Conservation (phyloP, 495 filamentous ascomycete genomes). For the Talaromyces trachyspermus region DNA sequence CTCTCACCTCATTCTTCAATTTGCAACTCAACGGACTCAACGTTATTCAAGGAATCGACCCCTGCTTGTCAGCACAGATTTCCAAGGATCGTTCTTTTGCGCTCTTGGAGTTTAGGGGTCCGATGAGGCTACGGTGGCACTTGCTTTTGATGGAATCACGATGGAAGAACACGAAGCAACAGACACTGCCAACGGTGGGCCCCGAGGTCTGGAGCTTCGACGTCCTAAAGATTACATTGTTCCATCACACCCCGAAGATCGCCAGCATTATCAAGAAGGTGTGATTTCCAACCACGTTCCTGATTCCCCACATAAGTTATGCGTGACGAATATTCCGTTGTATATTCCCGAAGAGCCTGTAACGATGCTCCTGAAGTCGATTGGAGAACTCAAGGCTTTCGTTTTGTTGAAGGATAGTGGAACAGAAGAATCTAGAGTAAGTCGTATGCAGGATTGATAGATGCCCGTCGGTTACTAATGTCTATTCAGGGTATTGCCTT, state of each 20-base stretch:
- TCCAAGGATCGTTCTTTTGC: slow-evolving; percentile 73
- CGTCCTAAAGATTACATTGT: slow-evolving; percentile 98
- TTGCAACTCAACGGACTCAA: slow-evolving; percentile 91
- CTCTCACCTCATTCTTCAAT: slow-evolving; percentile 82
- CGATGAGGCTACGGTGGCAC: slow-evolving; percentile 80
- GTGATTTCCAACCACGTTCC: slow-evolving; percentile 72
- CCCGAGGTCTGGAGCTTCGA: slow-evolving; percentile 67
- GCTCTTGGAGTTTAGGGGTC: slow-evolving; percentile 84
- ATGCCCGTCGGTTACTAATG: slow-evolving; percentile 14
- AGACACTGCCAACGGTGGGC: slow-evolving; percentile 43
- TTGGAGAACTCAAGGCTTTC: slow-evolving; percentile 91
- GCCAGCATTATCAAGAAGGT: slow-evolving; percentile 62
- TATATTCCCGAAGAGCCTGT: slow-evolving; percentile 89
- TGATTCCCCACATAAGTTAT: slow-evolving; percentile 92
- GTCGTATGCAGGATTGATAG: slow-evolving; percentile 24
- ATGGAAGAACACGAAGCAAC: slow-evolving; percentile 67
- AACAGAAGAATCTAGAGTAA: slow-evolving; percentile 82
- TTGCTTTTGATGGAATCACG: slow-evolving; percentile 81
- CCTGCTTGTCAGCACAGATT: slow-evolving; percentile 78
- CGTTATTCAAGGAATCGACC: slow-evolving; percentile 74
- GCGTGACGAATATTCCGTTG: slow-evolving; percentile 77
- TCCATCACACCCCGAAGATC: slow-evolving; percentile 69
- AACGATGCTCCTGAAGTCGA: slow-evolving; percentile 77
- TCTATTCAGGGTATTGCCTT: slow-evolving; percentile 81
- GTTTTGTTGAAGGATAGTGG: slow-evolving; percentile 79